phyloP scores from a whole-genome alignment of 345 rosid genomes.

The Eucalyptus sideroxylon region DNA sequence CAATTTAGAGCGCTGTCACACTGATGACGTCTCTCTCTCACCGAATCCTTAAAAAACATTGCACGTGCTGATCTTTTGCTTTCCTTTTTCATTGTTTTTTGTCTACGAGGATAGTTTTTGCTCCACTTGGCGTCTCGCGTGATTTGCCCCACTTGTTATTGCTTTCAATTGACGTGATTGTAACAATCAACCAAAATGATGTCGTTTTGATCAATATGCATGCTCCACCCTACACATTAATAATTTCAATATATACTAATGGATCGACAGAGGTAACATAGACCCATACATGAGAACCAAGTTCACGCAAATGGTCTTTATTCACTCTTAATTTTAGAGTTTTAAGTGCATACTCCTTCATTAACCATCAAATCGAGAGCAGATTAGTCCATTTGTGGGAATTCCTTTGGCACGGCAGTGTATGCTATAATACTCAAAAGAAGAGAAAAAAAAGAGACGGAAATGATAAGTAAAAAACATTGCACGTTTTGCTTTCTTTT shows the following conservation, averaged over 20 bases:
- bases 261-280: background rate
- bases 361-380: background rate
- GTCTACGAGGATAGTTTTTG: background rate
- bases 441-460: fast-evolving
- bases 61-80: background rate
- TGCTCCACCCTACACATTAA: background rate
- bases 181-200: background rate
- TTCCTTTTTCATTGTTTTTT: background rate
- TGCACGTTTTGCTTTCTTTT: too few species aligned
- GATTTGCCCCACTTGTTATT: background rate
- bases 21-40: background rate
- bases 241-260: background rate
- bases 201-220: background rate
- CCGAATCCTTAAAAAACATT: background rate
- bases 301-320: background rate
- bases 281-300: background rate
- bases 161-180: background rate
- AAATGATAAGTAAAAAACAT: too few species aligned
- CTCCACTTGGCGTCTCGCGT: background rate
- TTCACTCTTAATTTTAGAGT: background rate
- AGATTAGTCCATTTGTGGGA: background rate
- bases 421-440: background rate
- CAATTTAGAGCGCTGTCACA: background rate
- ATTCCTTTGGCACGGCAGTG: background rate
- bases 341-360: background rate